phyloP scores from a whole-genome alignment of 108 stramenopile genomes.

The Cylindrotheca fusiformis region DNA sequence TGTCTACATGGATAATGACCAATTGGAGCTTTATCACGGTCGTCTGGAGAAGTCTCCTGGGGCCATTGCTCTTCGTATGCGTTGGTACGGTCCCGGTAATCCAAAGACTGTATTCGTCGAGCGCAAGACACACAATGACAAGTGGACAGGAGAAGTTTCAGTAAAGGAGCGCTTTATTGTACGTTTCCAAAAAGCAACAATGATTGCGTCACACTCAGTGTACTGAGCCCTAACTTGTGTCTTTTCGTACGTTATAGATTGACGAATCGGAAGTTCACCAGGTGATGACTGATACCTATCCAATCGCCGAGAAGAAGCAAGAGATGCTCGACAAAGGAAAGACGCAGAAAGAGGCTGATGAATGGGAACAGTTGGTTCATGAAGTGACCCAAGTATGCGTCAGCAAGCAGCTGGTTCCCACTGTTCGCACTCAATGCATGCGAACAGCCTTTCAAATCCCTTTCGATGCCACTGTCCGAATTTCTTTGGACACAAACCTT shows the following conservation, averaged over 20 bases:
- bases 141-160: slow-evolving; percentile 95
- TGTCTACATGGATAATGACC: slow-evolving; percentile 91
- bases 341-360: slow-evolving; percentile 79
- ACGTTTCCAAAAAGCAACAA: slow-evolving; percentile 24
- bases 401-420: slow-evolving; percentile 93
- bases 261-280: slow-evolving; percentile 76
- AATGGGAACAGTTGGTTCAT: slow-evolving; percentile 85
- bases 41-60: slow-evolving; percentile 94
- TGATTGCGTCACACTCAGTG: background rate
- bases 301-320: slow-evolving; percentile 75
- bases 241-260: slow-evolving; percentile 45
- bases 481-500: slow-evolving; percentile 94
- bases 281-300: slow-evolving; percentile 80
- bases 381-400: slow-evolving; percentile 89
- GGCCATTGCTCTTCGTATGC: slow-evolving; percentile 91
- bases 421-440: slow-evolving; percentile 95
- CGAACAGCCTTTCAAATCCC: slow-evolving; percentile 97
- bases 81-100: slow-evolving; percentile 94
- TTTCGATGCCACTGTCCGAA: slow-evolving; percentile 94
- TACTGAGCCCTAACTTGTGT: background rate
- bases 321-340: slow-evolving; percentile 84
- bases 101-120: slow-evolving; percentile 93
- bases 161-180: slow-evolving; percentile 98
- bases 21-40: slow-evolving; percentile 93
- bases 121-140: slow-evolving; percentile 98